Percentiles rank a stretch among this genome's conserved stretches.
Evolutionary conservation across 2,329 filamentous ascomycete genomes (phyloP).

Genomic region (Fusarium secorum): DNA sequence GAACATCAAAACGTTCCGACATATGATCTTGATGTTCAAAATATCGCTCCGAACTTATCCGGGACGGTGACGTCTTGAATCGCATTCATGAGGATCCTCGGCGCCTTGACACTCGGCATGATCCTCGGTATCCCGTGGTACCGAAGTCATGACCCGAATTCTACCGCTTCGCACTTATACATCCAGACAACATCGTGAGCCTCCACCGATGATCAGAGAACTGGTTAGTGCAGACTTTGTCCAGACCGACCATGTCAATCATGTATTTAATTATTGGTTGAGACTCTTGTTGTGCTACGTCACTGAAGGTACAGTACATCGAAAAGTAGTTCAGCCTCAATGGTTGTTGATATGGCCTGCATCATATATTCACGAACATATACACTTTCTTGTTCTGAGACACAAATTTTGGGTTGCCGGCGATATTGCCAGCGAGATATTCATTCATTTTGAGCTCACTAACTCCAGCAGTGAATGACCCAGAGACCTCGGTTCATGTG

Average conservation of each 20-base stretch:
- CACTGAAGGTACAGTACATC: neutral
- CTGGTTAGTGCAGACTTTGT: neutral
- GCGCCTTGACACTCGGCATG: slow-evolving; percentile 24
- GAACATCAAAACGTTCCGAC: slow-evolving; percentile 12
- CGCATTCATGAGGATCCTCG: slow-evolving; percentile 26
- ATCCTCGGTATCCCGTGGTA: slow-evolving; percentile 39
- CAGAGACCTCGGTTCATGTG: slow-evolving; percentile 41
- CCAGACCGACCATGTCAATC: neutral
- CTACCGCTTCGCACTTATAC: slow-evolving; percentile 26
- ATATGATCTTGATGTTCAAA: slow-evolving; percentile 7
- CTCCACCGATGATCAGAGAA: neutral
- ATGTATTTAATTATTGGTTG: neutral
- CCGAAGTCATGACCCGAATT: slow-evolving; percentile 28
- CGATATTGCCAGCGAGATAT: slow-evolving; percentile 35
- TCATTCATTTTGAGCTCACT: slow-evolving; percentile 44
- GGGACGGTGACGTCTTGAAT: slow-evolving; percentile 31
- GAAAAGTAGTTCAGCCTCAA: neutral
- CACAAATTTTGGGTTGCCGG: slow-evolving; percentile 33
- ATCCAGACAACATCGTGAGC: slow-evolving; percentile 7
- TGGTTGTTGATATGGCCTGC: neutral
- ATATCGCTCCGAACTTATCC: slow-evolving; percentile 25
- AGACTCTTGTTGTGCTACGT: neutral
- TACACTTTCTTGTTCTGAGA: neutral
- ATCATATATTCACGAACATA: slow-evolving; percentile 7
- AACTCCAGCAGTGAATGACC: slow-evolving; percentile 42